Base-by-base conservation (phyloP, 2,329 filamentous ascomycete species). In the Aspergillus jensenii region DNA sequence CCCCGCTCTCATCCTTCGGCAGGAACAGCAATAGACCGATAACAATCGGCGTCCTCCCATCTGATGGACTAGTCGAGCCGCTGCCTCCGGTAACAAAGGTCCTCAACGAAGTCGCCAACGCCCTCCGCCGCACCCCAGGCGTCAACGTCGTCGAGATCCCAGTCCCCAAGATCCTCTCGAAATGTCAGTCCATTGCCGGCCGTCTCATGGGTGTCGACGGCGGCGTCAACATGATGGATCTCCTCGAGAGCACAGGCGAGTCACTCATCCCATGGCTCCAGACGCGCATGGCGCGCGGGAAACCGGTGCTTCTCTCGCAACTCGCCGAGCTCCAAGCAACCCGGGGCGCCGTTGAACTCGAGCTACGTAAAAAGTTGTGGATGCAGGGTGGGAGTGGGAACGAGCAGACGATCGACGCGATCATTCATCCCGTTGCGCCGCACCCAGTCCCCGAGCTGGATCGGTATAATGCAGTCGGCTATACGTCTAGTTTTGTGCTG, bases 391-490 rank as follows among this genome's bases (percentile, higher is more conserved):
- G 50, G 52, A 6, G 61, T 17, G 74, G 40, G 1, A 37, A 19
- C 14, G 44, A 54, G n/a, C 50, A 40, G 19, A 31, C 43, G 6
- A 53, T 89, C 7, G 86, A 89, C 74, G 84, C 84, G 0, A 81
- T 89, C 52, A 80, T 89, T 55, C 85, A 81, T 60, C 87, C 86
- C 0, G 77, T 87, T 0, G 86, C 86, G 14, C 85, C 86, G 2
- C 87, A 89, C 69, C 84, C 86, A 0, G 80, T 86, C 0, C 84
- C 86, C 1, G 78, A 81, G 9, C 81, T 87, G 55, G 87, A 89
- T 72, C 75, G 80, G 2, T 89, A 84, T 72, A 87, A 87, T 67
- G 82, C 81, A 0, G 81, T 84, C 0, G 82, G 84, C 56, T 89
- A 88, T 66, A 87, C 85, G 1, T 82, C 78, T 21, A 79, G 78